Conservation (phyloP, 441 rosid genomes). For the Populus hybrid region DNA sequence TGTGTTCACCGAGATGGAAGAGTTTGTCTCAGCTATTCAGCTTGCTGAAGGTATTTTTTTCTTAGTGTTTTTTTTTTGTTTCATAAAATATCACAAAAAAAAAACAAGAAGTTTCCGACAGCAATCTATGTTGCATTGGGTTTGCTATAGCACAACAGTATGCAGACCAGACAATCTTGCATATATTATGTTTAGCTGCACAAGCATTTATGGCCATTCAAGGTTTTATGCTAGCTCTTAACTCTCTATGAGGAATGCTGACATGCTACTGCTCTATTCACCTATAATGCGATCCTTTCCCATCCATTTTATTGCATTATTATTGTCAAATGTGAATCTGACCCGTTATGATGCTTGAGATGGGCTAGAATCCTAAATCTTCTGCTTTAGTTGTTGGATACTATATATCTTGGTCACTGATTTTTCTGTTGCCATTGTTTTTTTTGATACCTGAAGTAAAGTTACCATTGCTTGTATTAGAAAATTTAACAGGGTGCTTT, state of each 20-base stretch:
- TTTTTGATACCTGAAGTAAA: background rate
- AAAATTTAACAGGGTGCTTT: conserved; percentile 14
- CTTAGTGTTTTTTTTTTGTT: background rate
- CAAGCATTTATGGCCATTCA: background rate
- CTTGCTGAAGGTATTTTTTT: conserved; percentile 64
- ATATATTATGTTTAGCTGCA: background rate
- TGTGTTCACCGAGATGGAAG: conserved; percentile 94
- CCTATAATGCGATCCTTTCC: background rate
- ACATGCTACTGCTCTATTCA: background rate
- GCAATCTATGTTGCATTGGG: background rate
- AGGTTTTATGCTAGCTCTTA: background rate
- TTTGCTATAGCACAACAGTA: background rate
- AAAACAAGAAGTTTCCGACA: background rate
- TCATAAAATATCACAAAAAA: background rate
- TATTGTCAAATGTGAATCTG: background rate
- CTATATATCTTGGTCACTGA: background rate
- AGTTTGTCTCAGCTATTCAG: conserved; percentile 92
- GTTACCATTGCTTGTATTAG: conserved; percentile 5
- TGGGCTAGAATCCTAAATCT: background rate
- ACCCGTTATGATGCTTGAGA: background rate
- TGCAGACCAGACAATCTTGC: background rate
- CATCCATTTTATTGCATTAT: background rate
- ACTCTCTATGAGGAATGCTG: background rate
- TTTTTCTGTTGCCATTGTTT: background rate
- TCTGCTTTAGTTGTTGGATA: background rate